Conservation (phyloP, 225 moss, liverwort and hornwort genomes). For the Bryum argenteum region DNA sequence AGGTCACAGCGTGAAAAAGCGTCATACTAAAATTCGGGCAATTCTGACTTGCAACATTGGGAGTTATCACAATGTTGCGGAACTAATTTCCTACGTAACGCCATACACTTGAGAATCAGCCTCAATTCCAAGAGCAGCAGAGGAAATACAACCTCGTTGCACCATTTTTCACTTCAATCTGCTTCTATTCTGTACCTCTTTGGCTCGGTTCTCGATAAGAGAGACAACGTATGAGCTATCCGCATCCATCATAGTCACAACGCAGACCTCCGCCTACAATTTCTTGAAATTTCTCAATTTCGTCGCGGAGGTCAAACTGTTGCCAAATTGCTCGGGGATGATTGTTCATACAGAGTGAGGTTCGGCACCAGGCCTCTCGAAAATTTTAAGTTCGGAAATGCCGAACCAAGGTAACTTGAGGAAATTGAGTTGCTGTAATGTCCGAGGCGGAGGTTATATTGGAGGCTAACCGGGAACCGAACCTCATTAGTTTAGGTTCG, state of each 20-base stretch:
- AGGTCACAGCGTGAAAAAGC: neutral
- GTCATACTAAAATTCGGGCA: conserved; percentile 2
- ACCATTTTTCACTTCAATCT: conserved; percentile 3
- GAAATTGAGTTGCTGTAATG: neutral
- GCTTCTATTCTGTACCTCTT: conserved; percentile 43
- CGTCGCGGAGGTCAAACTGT: neutral
- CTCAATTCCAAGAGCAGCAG: neutral
- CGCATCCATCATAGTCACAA: conserved; percentile 45
- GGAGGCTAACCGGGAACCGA: neutral
- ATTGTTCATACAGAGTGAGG: neutral
- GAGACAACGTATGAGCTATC: conserved; percentile 51
- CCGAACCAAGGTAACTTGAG: neutral
- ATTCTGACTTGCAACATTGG: neutral
- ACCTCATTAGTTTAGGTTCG: conserved; percentile 35
- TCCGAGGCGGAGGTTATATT: conserved; percentile 6
- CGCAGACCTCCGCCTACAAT: conserved; percentile 1
- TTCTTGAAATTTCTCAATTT: neutral
- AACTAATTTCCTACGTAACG: neutral
- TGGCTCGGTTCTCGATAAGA: conserved; percentile 63
- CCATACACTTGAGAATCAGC: neutral
- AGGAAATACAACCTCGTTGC: conserved; percentile 16
- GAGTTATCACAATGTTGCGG: conserved; percentile 16
- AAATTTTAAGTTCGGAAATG: neutral
- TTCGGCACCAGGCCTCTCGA: neutral
- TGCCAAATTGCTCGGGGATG: too few species aligned